A percentile compares a stretch with the other conserved stretches of the same genome.
Evolutionary conservation across 495 filamentous ascomycete species (phyloP).

Genomic region (Lasiosphaeris hirsuta): DNA sequence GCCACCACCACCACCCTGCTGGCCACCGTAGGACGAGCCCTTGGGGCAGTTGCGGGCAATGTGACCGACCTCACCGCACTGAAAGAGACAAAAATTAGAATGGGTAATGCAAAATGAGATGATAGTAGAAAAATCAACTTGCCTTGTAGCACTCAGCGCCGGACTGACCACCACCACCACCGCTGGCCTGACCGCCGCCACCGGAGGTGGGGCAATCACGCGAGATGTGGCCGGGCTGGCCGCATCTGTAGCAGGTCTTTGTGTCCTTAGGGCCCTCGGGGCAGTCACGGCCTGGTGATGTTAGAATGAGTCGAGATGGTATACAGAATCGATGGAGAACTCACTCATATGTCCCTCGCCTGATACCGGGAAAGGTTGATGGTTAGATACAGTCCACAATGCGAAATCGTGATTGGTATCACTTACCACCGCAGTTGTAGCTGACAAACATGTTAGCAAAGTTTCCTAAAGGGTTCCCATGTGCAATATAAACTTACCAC

Average conservation of each 20-base stretch:
- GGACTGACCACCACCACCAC: constrained; percentile 39
- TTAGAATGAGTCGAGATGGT: constrained; percentile 11
- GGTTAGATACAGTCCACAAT: constrained; percentile 19
- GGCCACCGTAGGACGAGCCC: constrained; percentile 42
- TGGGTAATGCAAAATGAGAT: neutral
- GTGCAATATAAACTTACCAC: constrained; percentile 54
- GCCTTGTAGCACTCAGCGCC: constrained; percentile 86
- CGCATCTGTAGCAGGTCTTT: constrained; percentile 95
- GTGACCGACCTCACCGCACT: constrained; percentile 93
- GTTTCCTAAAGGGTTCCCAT: neutral
- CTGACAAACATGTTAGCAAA: constrained; percentile 34
- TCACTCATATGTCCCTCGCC: constrained; percentile 87
- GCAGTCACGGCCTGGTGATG: constrained; percentile 76
- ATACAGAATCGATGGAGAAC: constrained; percentile 22
- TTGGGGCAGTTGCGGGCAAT: constrained; percentile 94
- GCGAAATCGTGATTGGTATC: neutral
- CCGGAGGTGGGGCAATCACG: constrained; percentile 73
- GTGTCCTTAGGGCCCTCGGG: constrained; percentile 77
- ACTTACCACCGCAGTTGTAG: constrained; percentile 57
- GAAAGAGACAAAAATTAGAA: constrained; percentile 4
- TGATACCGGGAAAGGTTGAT: constrained; percentile 26
- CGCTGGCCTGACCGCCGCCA: too few relatives aligned
- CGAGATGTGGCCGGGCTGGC: constrained; percentile 82
- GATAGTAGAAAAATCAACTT: neutral
- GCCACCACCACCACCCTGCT: constrained; percentile 39